A percentile compares a stretch with the other conserved stretches of the same genome.
phyloP scores from a whole-genome alignment of 1,284 basidiomycete species.

The Marasmius tenuissimus region DNA sequence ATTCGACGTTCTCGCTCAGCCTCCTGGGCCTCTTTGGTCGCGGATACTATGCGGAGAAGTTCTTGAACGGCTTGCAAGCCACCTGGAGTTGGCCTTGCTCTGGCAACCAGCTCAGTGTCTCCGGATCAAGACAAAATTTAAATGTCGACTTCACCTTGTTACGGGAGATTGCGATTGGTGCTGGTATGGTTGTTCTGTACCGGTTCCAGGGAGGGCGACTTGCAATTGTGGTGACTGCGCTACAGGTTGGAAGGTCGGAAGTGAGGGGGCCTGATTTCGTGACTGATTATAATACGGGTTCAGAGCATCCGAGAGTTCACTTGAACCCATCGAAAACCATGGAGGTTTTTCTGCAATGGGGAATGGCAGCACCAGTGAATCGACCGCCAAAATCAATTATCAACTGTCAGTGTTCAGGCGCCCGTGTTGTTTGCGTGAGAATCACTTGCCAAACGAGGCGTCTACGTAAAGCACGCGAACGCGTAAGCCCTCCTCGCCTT shows the following conservation, averaged over 20 bases:
- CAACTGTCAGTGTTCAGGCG: neutral
- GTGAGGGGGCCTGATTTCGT: conserved; percentile 22
- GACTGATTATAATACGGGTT: conserved; percentile 60
- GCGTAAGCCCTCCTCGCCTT: conserved; percentile 42
- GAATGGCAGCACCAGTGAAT: conserved; percentile 13
- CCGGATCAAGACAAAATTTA: neutral
- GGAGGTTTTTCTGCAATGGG: neutral
- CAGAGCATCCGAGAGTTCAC: conserved; percentile 74
- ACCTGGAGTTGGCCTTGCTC: conserved; percentile 25
- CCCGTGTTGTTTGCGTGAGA: conserved; percentile 1
- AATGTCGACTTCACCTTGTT: neutral
- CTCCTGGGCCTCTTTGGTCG: conserved; percentile 56
- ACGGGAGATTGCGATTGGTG: neutral
- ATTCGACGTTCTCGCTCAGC: conserved; percentile 55
- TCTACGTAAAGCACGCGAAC: conserved; percentile 29
- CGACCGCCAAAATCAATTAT: neutral
- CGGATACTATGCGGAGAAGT: conserved; percentile 51
- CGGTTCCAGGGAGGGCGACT: conserved; percentile 46
- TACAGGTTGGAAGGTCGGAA: conserved; percentile 22
- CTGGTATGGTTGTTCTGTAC: neutral
- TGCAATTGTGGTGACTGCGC: conserved; percentile 43
- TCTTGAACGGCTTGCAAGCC: conserved; percentile 53
- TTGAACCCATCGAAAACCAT: conserved; percentile 34
- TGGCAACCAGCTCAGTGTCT: neutral
- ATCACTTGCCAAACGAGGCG: conserved; percentile 13